phyloP scores from a whole-genome alignment of 2,329 filamentous ascomycete species.

The Sclerotinia trifoliorum region DNA sequence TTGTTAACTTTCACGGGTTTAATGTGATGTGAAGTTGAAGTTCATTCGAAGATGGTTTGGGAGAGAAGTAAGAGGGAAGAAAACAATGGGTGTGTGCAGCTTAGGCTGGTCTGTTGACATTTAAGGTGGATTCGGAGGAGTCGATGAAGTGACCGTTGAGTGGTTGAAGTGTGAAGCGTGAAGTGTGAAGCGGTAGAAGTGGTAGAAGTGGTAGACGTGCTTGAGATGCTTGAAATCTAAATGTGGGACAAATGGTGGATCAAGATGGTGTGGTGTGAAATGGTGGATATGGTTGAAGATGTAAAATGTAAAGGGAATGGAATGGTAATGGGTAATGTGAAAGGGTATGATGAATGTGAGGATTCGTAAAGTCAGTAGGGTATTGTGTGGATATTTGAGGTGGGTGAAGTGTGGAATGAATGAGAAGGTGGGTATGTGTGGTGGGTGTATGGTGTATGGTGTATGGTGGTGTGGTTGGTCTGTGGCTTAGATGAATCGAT shows the following conservation, averaged over 20 bases:
- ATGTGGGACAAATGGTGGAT: neutral
- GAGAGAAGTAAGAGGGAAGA: neutral
- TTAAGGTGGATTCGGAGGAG: neutral
- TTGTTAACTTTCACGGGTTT: neutral
- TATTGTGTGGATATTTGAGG: neutral
- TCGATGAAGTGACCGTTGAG: neutral
- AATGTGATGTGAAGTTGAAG: neutral
- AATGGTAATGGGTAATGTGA: too few relatives aligned
- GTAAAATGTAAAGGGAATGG: too few relatives aligned
- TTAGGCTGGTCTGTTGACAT: slow-evolving; percentile 8
- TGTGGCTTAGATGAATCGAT: neutral
- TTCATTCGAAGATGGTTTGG: neutral
- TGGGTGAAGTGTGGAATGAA: slow-evolving; percentile 2
- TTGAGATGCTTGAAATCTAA: neutral
- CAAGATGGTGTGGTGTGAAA: neutral
- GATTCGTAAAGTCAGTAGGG: neutral
- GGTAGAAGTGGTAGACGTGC: neutral
- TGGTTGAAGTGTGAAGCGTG: neutral
- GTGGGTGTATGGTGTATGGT: too few relatives aligned
- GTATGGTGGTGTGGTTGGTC: neutral
- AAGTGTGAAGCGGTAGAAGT: too few relatives aligned
- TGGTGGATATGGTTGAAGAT: slow-evolving; percentile 4
- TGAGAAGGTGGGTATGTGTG: neutral
- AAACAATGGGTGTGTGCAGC: neutral
- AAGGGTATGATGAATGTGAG: neutral